These are phyloP conservation scores for Agrocybe praecox DNA, from an alignment of 768 basidiomycete genomes.

Conservation along the genomic window DNA sequence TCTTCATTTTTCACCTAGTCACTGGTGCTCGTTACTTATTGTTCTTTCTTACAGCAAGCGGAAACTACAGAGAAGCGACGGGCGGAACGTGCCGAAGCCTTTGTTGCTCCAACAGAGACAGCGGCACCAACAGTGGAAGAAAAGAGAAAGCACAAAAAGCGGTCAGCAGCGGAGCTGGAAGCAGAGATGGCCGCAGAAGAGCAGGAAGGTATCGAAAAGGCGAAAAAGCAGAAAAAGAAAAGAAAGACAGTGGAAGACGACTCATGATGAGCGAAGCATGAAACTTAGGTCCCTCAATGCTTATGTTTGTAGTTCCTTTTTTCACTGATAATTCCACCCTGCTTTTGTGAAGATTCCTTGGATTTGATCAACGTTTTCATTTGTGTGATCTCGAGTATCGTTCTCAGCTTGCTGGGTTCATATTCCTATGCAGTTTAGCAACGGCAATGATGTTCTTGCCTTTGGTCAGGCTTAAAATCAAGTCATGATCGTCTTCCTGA, in stretches of 20 bases:
- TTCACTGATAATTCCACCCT: no score
- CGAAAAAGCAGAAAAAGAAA: slow-evolving; percentile 36
- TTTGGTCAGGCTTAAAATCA: no score
- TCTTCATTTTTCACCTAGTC: neutral
- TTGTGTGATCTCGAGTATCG: no score
- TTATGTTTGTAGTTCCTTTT: no score
- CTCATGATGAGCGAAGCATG: slow-evolving; percentile 7
- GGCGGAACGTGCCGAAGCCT: slow-evolving; percentile 85
- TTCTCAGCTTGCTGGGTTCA: no score
- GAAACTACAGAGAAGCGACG: slow-evolving; percentile 70
- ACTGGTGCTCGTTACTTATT: neutral
- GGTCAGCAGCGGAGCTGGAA: slow-evolving; percentile 39
- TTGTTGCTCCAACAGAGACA: slow-evolving; percentile 83
- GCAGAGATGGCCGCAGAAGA: slow-evolving; percentile 36
- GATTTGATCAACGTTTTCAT: no score
- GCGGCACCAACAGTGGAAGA: slow-evolving; percentile 76
- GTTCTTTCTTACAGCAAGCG: slow-evolving; percentile 61
- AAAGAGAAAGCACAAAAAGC: slow-evolving; percentile 60
- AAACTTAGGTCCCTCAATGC: no score
- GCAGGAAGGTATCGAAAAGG: slow-evolving; percentile 33
- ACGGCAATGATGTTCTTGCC: no score
- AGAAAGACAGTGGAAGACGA: neutral
- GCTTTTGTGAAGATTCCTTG: no score
- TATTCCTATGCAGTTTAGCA: no score
- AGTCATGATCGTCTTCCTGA: no score